Evolutionary conservation across 768 basidiomycete species (phyloP), one percentile per base, ranked within the genome.

Genomic region (Zangia roseola): DNA sequence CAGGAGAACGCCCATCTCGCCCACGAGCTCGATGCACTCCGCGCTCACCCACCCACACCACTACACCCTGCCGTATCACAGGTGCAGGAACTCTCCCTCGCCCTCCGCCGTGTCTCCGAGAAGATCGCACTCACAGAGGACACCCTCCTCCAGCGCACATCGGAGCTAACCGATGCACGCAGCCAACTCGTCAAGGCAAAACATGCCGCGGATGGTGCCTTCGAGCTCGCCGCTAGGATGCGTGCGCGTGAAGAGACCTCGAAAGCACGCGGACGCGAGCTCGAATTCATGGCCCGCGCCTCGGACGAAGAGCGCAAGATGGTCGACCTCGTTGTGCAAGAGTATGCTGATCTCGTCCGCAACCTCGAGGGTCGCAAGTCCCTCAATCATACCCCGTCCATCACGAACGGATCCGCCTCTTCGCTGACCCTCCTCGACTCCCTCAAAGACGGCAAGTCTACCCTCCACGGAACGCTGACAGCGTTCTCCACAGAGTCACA

Each of bases 271-370:
- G 80, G 82, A 55, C 63, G 74, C 19, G 75, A 75, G 25, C 61
- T 86, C 42, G 71, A 77, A 54, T 52, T 71, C 53, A 75, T 65
- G 55, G 62, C 80, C 4, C 70, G 67, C 31, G 71, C 69, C 19
- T 75, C 76, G 4, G 78, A 84, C 52, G 82, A 87, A 61, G 78
- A 84, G 52, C 68, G 71, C 28, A 75, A 72, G 55, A 79, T 88
- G 62, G 74, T 76, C 34, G 88, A 91, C 48, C 61, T 77, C 25
- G 83, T 81, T 5, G 76, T 91, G 14, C 71, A 76, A 43, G 86
- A 91, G 55, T 91, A 91, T 44, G 89, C 89, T 0, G 81, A 80
- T 49, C 76, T 91, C 13, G 89, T 91, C 12, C 74, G 87, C 17
- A 74, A 68, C 2, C 71, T 90, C 45, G 83, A 88, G 57, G 73